Conservation (phyloP, 345 rosid species). For the Turnera subulata region DNA sequence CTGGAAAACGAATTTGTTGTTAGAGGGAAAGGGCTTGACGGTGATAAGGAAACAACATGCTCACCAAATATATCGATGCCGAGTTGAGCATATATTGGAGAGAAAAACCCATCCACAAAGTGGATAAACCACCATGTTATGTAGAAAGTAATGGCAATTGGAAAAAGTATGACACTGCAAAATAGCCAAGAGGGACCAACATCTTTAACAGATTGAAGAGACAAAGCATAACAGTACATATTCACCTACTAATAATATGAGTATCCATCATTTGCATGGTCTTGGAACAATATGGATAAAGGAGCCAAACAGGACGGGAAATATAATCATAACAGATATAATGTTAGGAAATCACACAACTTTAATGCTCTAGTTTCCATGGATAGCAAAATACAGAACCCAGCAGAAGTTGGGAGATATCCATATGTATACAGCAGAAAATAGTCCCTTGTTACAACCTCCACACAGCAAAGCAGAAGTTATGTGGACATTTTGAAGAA, state of each 20-base stretch:
- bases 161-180: slow-evolving; percentile 93
- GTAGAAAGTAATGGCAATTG: slow-evolving; percentile 91
- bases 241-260: not conserved
- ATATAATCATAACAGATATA: not conserved
- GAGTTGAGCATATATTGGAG: slow-evolving; percentile 88
- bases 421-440: too few species aligned
- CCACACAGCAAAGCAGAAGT: too few species aligned
- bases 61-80: slow-evolving; percentile 92
- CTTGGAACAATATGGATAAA: not conserved
- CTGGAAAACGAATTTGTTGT: not conserved
- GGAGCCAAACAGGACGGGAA: not conserved
- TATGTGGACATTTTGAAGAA: too few species aligned
- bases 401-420: too few species aligned
- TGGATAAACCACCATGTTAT: slow-evolving; percentile 99
- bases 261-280: not conserved
- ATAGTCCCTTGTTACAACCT: too few species aligned
- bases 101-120: slow-evolving; percentile 97
- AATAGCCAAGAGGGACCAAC: slow-evolving; percentile 24
- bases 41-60: slow-evolving; percentile 15
- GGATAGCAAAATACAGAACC: too few species aligned
- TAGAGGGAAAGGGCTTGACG: not conserved
- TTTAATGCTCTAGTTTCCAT: not conserved
- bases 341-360: not conserved
- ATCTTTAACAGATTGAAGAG: slow-evolving; percentile 6
- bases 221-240: not conserved